Conservation (phyloP, 140 eudicot species). For the Stevia rebaudiana region DNA sequence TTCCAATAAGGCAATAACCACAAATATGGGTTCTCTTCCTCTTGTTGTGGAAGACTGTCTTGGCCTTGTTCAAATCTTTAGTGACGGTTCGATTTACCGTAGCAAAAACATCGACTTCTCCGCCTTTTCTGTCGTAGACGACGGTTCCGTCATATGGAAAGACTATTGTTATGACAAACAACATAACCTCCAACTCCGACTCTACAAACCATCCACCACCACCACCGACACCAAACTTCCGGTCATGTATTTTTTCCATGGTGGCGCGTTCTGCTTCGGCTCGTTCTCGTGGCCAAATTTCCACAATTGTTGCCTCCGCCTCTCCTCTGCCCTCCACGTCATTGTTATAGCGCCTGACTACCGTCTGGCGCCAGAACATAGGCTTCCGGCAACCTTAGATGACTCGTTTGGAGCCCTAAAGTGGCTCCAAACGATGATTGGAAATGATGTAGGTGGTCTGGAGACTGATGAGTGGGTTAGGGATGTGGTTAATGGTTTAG, state of each 20-base stretch:
- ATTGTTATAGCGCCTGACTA: conserved; percentile 73
- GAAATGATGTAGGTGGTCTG: conserved; percentile 1
- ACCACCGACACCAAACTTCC: conserved; percentile 34
- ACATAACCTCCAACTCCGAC: conserved; percentile 51
- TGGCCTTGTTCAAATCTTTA: conserved; percentile 53
- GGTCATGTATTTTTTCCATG: conserved; percentile 53
- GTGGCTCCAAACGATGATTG: conserved; percentile 50
- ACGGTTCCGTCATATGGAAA: conserved; percentile 53
- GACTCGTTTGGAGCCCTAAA: conserved; percentile 43
- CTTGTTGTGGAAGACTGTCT: conserved; percentile 59
- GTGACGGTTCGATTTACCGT: conserved; percentile 68
- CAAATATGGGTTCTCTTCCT: conserved; percentile 42
- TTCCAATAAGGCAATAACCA: background rate
- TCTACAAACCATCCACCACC: conserved; percentile 44
- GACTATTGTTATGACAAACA: conserved; percentile 43
- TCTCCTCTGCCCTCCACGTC: conserved; percentile 48
- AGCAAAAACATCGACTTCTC: conserved; percentile 22
- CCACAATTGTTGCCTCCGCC: conserved; percentile 71
- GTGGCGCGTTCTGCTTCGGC: conserved; percentile 84
- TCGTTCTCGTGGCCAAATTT: conserved; percentile 66
- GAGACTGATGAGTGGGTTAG: conserved; percentile 5
- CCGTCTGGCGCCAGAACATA: conserved; percentile 75
- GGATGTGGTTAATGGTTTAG: conserved; percentile 42
- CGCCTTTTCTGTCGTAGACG: conserved; percentile 33
- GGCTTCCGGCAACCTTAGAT: conserved; percentile 80